Evolutionary conservation across 1,284 basidiomycete genomes (phyloP).

Genomic region (Xerocomus minutiporus): DNA sequence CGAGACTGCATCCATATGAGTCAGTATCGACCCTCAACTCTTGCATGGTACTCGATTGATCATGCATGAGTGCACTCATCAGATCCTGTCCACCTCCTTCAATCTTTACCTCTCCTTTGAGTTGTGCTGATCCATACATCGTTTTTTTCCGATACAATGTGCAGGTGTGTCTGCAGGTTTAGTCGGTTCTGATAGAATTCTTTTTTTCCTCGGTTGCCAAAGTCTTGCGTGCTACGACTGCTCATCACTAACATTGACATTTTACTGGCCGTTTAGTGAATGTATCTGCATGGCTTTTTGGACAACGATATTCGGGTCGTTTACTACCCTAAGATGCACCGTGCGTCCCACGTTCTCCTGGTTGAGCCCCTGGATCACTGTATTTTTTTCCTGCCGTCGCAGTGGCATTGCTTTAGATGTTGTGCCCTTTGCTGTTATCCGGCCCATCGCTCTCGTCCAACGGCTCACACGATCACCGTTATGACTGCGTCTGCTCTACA

Average conservation of each 20-base stretch:
- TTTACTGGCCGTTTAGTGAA: not conserved
- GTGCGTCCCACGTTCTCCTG: not conserved
- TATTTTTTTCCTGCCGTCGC: not conserved
- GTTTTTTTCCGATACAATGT: not conserved
- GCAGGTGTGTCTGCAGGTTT: constrained; percentile 10
- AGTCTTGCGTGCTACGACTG: not conserved
- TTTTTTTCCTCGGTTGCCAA: not conserved
- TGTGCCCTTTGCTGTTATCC: not conserved
- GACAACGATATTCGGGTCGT: not conserved
- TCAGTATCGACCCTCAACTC: not conserved
- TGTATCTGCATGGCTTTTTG: not conserved
- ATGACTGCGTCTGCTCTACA: not conserved
- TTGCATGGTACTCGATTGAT: not conserved
- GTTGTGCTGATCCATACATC: not conserved
- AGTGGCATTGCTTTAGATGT: not conserved
- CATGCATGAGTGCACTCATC: not conserved
- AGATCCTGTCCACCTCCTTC: not conserved
- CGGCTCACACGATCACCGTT: not conserved
- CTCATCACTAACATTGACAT: not conserved
- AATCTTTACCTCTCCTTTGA: not conserved
- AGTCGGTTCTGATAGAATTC: not conserved
- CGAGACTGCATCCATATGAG: not conserved
- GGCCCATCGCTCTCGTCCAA: not conserved
- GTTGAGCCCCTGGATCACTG: not conserved
- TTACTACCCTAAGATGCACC: not conserved